Base-by-base conservation (phyloP, 1,139 yeast species). In the Debaryomyces nepalensis region DNA sequence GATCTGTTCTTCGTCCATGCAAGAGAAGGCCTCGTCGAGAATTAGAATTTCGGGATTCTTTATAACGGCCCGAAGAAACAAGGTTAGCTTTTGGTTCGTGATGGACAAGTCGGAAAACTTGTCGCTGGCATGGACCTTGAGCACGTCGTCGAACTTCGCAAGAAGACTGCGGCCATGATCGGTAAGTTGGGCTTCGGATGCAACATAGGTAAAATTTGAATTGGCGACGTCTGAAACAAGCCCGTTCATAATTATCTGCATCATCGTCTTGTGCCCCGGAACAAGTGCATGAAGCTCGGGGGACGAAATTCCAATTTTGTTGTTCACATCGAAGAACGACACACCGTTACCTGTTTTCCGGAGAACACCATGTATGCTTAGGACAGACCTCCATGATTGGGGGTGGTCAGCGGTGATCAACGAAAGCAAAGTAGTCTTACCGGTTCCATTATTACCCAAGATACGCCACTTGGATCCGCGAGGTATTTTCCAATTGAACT, bases 321-420 rank as follows among this genome's bases (percentile, higher is more conserved):
- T 77, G 63, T 93, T 93, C 45, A 88, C 82, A 42, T 84, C 87
- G 55, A 89, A 89, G 56, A 86, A 90, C 41, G 82, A 81, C 11
- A 84, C 78, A 16, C 79, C 82, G 38, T 56, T 55, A 4, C 97
- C 97, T 0, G 91, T 82, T 48, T 76, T 77, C 37, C 97, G 73
- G n/a, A 81, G 76, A 20, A 64, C 64, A 0, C 93, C 95, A 54
- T 85, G 70, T 43, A 90, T 75, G 14, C 73, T 63, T 32, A 93
- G 74, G 20, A 78, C 81, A 3, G 82, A 76, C 52, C 81, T 83
- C 98, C 98, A 93, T 1, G 97, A 84, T 61, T 93, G 97, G 0
- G 99, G 99, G 58, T 93, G 99, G 55, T 93, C 99, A 2, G 96
- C 93, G 0, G 97, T 89, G 26, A 93, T 73, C 32, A 93, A 63